These are phyloP conservation scores for Garcia nutans DNA, from an alignment of 345 rosid species.

Conservation along the genomic window DNA sequence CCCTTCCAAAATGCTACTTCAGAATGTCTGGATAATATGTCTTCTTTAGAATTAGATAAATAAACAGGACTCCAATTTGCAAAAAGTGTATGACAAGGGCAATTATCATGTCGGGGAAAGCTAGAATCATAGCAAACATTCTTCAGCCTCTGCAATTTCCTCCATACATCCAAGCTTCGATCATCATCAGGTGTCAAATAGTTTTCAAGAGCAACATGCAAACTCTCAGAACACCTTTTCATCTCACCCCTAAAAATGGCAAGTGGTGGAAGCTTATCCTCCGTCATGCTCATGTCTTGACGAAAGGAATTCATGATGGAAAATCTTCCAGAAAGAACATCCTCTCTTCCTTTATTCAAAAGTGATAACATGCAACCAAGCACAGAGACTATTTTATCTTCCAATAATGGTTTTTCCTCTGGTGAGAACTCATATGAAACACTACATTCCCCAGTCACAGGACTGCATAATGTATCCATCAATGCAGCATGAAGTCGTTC, in stretches of 20 bases:
- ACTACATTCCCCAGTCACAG: conserved; percentile 84
- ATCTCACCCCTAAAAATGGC: conserved; percentile 86
- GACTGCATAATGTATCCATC: conserved; percentile 95
- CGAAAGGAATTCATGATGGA: conserved; percentile 50
- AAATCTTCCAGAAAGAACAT: conserved; percentile 86
- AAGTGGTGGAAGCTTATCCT: conserved; percentile 83
- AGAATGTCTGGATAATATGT: conserved; percentile 38
- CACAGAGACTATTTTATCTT: conserved; percentile 87
- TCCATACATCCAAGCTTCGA: conserved; percentile 71
- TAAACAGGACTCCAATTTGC: conserved; percentile 83
- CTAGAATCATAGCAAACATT: conserved; percentile 90
- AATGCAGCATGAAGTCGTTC: conserved; percentile 78
- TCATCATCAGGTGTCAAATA: conserved; percentile 71
- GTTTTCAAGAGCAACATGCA: conserved; percentile 88
- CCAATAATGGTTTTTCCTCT: conserved; percentile 80
- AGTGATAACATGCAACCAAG: conserved; percentile 91
- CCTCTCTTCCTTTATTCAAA: conserved; percentile 83
- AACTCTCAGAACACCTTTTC: conserved; percentile 95
- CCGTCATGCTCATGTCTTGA: conserved; percentile 51
- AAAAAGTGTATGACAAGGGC: conserved; percentile 67
- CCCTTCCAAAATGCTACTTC: conserved; percentile 90
- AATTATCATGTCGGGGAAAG: conserved; percentile 63
- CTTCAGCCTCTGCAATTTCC: conserved; percentile 88
- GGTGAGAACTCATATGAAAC: conserved; percentile 71
- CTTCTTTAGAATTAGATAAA: conserved; percentile 59